Evolutionary conservation across 257 asterid genomes (phyloP), one percentile per base, ranked within the genome.

Genomic region (Solanum paucissectum): DNA sequence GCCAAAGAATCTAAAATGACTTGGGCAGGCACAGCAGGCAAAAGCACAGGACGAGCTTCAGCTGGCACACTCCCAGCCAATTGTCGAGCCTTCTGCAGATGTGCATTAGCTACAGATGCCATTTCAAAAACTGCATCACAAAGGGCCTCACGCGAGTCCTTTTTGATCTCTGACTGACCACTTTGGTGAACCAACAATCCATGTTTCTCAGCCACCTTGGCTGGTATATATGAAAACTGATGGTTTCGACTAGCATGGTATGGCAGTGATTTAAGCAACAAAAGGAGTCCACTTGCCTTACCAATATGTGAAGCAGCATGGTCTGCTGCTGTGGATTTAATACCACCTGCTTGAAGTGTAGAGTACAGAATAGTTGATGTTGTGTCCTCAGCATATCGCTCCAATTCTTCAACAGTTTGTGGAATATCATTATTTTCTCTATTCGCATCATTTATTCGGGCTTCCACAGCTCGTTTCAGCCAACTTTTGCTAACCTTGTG

Each of bases 271-370:
- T 91, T 97, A 29, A 97, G 95, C 55, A 97, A 94, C 93, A 97
- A 90, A 5, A 92, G 91, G 33, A 97, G 95, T 27, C 99, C 99
- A 33, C 98, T 95, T 0, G 99, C 99, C 90, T 97, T 97, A 52
- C 99, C 99, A 12, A 97, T 92, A 87, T 97, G 99, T 12, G 99
- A 97, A 13, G 98, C 99, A 62, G 98, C 98, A 68, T 97, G 99
- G 86, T 97, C 99, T 0, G 99, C 99, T 12, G 90, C 82, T 2
- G 98, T 91, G 42, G 98, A 97, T 44, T 58, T 90, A 27, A 97
- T 92, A 42, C 98, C 98, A 55, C 98, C 97, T 1, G 98, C 93
- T 90, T 95, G 94, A 77, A 97, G 98, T 3, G 98, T 97, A 13
- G 98, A 93, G 92, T 97, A 97, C 88, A 97, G 83, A 88, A 97